These are phyloP conservation scores for Aphanocladium album DNA, from an alignment of 2,329 filamentous ascomycete species.

Conservation along the genomic window DNA sequence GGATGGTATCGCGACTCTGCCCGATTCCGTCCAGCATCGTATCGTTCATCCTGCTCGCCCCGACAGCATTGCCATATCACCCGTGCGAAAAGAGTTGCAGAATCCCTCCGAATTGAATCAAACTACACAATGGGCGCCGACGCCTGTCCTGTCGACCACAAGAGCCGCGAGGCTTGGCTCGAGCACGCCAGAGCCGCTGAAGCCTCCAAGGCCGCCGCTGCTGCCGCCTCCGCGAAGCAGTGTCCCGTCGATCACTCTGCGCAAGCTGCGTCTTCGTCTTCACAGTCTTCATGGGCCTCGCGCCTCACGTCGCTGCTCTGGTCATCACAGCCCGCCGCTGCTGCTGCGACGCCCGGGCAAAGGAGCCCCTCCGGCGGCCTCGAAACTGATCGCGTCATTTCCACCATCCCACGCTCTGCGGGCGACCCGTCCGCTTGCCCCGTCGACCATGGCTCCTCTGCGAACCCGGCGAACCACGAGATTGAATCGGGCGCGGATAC, in stretches of 20 bases:
- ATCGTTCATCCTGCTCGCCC: background rate
- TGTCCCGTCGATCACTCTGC: slow-evolving; percentile 32
- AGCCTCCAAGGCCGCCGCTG: slow-evolving; percentile 27
- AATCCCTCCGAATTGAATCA: background rate
- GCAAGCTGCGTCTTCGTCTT: slow-evolving; percentile 16
- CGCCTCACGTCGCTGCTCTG: slow-evolving; percentile 39
- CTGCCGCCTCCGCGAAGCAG: slow-evolving; percentile 15
- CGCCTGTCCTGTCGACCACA: slow-evolving; percentile 84
- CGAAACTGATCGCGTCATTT: slow-evolving; percentile 66
- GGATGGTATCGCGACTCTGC: background rate
- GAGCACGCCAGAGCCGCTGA: slow-evolving; percentile 56
- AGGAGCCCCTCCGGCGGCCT: slow-evolving; percentile 35
- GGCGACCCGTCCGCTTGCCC: slow-evolving; percentile 32
- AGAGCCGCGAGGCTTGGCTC: slow-evolving; percentile 83
- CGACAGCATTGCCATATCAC: background rate
- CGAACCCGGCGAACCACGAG: slow-evolving; percentile 65
- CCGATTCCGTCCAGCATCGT: background rate
- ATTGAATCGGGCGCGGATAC: slow-evolving; percentile 67
- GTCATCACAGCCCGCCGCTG: slow-evolving; percentile 25
- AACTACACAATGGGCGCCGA: slow-evolving; percentile 20
- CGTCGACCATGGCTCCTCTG: slow-evolving; percentile 33
- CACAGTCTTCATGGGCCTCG: slow-evolving; percentile 36
- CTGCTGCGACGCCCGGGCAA: slow-evolving; percentile 15
- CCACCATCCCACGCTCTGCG: slow-evolving; percentile 67
- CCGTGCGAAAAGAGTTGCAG: background rate